Conservation (phyloP, 306 rosid species). For the Trifolium pratense region DNA sequence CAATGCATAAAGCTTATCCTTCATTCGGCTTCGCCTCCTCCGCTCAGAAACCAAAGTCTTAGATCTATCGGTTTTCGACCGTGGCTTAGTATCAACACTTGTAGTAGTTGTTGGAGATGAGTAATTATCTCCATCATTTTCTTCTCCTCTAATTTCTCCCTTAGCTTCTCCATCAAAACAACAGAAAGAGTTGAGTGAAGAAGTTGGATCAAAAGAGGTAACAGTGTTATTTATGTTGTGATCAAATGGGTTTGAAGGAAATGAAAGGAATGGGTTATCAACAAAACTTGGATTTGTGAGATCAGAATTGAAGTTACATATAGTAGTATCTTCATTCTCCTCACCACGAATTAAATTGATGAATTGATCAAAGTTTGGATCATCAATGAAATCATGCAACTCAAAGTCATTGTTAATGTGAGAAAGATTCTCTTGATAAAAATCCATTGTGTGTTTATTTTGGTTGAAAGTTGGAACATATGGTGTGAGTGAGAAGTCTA, state of each 20-base stretch:
- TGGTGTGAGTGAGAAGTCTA: slow-evolving; percentile 26
- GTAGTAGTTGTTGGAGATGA: slow-evolving; percentile 55
- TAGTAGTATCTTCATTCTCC: slow-evolving; percentile 45
- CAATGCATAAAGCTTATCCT: slow-evolving; percentile 87
- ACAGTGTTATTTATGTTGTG: neutral
- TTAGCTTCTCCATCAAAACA: slow-evolving; percentile 51
- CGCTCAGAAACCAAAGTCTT: slow-evolving; percentile 70
- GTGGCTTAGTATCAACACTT: slow-evolving; percentile 25
- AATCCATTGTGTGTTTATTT: slow-evolving; percentile 35
- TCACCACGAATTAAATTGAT: slow-evolving; percentile 63
- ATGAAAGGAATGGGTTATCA: slow-evolving; percentile 39
- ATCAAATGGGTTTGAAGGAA: slow-evolving; percentile 28
- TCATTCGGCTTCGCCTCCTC: slow-evolving; percentile 71
- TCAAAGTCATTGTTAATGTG: slow-evolving; percentile 48
- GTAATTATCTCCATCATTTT: slow-evolving; percentile 50
- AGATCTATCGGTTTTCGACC: slow-evolving; percentile 59
- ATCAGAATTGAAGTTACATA: slow-evolving; percentile 48
- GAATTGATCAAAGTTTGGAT: slow-evolving; percentile 63
- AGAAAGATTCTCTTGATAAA: slow-evolving; percentile 32
- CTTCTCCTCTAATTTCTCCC: slow-evolving; percentile 32
- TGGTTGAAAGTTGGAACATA: slow-evolving; percentile 22
- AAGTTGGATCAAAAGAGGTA: slow-evolving; percentile 39
- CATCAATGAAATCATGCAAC: slow-evolving; percentile 57
- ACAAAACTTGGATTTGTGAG: slow-evolving; percentile 46
- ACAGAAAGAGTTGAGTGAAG: slow-evolving; percentile 48